Evolutionary conservation across 768 basidiomycete species (phyloP), one percentile per base, ranked within the genome.

Genomic region (Collybiopsis luxurians): DNA sequence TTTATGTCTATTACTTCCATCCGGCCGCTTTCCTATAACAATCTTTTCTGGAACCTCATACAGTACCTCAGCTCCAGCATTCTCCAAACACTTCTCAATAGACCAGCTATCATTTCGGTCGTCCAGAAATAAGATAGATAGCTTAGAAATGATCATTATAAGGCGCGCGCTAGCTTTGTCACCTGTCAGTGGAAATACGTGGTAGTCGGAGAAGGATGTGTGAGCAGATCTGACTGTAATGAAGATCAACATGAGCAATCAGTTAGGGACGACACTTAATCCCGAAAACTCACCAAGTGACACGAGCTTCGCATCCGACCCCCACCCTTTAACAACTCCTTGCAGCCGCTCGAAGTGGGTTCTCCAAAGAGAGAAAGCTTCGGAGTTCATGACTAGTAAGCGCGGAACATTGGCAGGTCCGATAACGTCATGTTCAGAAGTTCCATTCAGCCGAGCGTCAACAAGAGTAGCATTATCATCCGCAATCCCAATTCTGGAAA

Each of bases 331-430:
- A 7, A 86, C 74, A 24, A 90, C 69, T 27, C 77, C 76, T 61
- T 75, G 63, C 46, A 92, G 69, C 21, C 84, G 75, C 30, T 72
- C 67, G 63, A 90, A 92, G 66, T 94, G 90, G 45, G 79, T 78
- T 45, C 80, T 79, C 92, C 92, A 94, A 2, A 92, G 73, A 1
- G 90, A 90, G 64, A 93, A 93, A 0, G 69, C 74, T 64, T 90
- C 85, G 17, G 89, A 89, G 64, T 90, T 90, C 62, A 95, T 81
- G 13, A 92, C 81, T 45, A 90, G 67, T 62, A 88, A 69, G 43
- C 66, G 71, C 1, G 78, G 79, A 23, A 67, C 63, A 6, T 70
- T 57, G n/a, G 53, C 28, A 52, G 48, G 34, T n/a, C n/a, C 55
- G 3, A 50, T 34, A 4, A 40, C 55, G 40, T 45, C 45, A n/a